Base-by-base conservation (phyloP, 257 asterid genomes). In the Solanum sparsipilum region DNA sequence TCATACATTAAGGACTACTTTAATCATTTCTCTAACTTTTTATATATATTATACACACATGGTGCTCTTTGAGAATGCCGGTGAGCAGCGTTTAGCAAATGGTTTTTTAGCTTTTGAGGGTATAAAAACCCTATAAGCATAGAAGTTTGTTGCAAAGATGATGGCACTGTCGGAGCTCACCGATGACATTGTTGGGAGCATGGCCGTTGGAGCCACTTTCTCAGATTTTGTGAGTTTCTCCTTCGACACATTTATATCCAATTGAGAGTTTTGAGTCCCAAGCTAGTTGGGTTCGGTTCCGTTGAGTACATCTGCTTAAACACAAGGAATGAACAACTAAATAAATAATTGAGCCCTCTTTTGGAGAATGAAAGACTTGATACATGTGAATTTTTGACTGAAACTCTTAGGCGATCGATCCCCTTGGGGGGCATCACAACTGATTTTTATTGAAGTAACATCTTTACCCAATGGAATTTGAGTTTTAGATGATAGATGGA, bases 161-260 rank as follows among this genome's bases (percentile, higher is more conserved):
- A 87, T 92, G 88, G 83, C 90, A 35, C 87, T 95, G 23, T 87
- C 94, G 32, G 96, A 93, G 71, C 94, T 96, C 83, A 94, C 86
- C 38, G 98, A 96, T 79, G 98, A 92, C 81, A 87, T 90, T 88
- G 87, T 97, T 92, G 93, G 95, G 25, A 93, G 94, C 91, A 97
- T 97, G 98, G 89, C 98, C 29, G 76, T 96, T 68, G 99, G 92
- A 56, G 98, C 98, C 36, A 96, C 96, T 60, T 97, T 96, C 94
- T 91, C 98, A 3, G 98, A 97, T 91, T 97, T 93, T 79, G 99
- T 97, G 71, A 74, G 83, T 74, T 35, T 74, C 16, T 74, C 27
- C 79, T 72, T 34, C 41, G 78, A 70, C 39, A 52, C 23, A 16
- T 52, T 16, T 52, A 18, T 52, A 52, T 52, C 8, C 63, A 52